Conservation (phyloP, 2,329 filamentous ascomycete genomes). For the Fusarium setosum region DNA sequence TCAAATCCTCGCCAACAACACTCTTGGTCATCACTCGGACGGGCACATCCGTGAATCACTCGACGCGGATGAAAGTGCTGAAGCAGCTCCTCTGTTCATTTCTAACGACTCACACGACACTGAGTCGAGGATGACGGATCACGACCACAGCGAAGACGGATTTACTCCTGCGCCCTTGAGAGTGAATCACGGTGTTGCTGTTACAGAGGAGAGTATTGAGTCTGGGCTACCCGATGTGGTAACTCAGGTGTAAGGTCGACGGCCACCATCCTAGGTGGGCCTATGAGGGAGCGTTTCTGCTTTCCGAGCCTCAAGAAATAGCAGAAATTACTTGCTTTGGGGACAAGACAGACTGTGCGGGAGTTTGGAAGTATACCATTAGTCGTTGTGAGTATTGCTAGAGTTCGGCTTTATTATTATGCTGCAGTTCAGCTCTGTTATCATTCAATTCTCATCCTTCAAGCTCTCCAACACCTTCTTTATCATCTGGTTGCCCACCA, state of each 20-base stretch:
- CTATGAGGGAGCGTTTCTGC: too few species aligned
- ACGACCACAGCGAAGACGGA: slow-evolving; percentile 1
- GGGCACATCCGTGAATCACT: slow-evolving; percentile 4
- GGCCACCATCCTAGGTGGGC: too few species aligned
- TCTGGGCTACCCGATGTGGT: slow-evolving; percentile 58
- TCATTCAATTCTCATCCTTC: slow-evolving; percentile 45
- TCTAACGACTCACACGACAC: background rate
- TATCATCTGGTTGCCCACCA: slow-evolving; percentile 96
- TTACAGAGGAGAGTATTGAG: slow-evolving; percentile 67
- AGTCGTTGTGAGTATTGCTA: background rate
- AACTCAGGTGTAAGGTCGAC: slow-evolving; percentile 43
- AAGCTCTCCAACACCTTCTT: slow-evolving; percentile 91
- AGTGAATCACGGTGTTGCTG: slow-evolving; percentile 63
- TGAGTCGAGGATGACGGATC: background rate
- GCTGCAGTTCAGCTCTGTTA: background rate
- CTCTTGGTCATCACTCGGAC: background rate
- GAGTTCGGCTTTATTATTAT: slow-evolving; percentile 3
- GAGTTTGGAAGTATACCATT: slow-evolving; percentile 3
- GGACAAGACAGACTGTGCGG: background rate
- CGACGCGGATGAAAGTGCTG: background rate
- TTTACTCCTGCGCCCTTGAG: slow-evolving; percentile 50
- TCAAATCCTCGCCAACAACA: slow-evolving; percentile 6
- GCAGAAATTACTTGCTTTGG: background rate
- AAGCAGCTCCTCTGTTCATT: background rate
- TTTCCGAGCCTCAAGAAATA: slow-evolving; percentile 8